Evolutionary conservation across 345 rosid genomes (phyloP), one percentile per base, ranked within the genome.

Genomic region (Citrus maxima): DNA sequence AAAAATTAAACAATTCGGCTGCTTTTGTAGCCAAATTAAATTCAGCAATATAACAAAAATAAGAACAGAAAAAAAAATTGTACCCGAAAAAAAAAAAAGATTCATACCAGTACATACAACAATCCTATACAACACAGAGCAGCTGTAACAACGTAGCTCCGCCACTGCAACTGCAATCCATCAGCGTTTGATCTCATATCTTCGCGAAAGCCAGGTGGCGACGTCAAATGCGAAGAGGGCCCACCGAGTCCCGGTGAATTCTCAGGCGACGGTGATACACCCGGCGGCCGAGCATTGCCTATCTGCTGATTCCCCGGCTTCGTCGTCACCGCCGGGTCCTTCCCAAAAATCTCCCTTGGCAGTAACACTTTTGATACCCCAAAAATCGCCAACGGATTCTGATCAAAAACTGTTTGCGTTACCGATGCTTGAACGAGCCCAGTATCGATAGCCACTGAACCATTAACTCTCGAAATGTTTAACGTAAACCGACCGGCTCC

Each of bases 301-400:
- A 61, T 54, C 21, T 62, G 80, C 6, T 72, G 19, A 60, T 75
- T 84, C 19, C 87, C 87, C 1, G 89, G 84, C 68, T 85, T 88
- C 9, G 78, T 67, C 7, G 86, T 49, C 34, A 40, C 75, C 71
- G 4, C 54, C 25, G 86, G 67, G 40, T 75, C 85, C 81, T 86
- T 89, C 62, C 88, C 86, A 59, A 92, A 94, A 69, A 89, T 56
- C 64, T 94, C 98, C 73, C 84, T 94, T 3, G 98, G 98, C 79
- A 94, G 83, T 68, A 96, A 80, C 22, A 96, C 99, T 72, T 76
- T 87, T 24, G 99, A 96, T 32, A 96, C 89, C 27, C 98, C 98
- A 64, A 96, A 96, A 49, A 94, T 93, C 10, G 95, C 88, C 54
- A 96, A 88, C 1, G 98, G 98, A 10, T 96, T 94, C 85, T 96